Percentiles rank a stretch among this genome's conserved stretches.
phyloP scores from a whole-genome alignment of 257 asterid genomes.

The Cynanchum wilfordii region DNA sequence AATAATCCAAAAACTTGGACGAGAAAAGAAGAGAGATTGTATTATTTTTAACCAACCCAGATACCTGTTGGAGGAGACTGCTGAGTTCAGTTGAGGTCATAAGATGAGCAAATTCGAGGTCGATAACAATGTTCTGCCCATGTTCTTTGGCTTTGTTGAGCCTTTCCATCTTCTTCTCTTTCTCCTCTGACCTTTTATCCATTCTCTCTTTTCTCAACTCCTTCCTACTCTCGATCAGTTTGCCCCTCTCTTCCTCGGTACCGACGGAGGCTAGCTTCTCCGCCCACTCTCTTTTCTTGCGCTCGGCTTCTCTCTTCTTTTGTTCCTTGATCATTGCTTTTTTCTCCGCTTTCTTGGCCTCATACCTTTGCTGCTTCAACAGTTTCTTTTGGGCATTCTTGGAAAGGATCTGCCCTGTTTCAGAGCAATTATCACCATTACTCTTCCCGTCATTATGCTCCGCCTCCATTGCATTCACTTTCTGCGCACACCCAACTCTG shows the following conservation, averaged over 20 bases:
- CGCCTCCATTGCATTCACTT: constrained; percentile 26
- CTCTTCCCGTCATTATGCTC: constrained; percentile 28
- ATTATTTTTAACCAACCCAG: not conserved
- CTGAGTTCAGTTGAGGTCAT: constrained; percentile 62
- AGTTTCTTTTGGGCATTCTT: constrained; percentile 76
- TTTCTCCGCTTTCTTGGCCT: constrained; percentile 80
- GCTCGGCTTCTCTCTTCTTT: constrained; percentile 67
- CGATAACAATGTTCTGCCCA: constrained; percentile 80
- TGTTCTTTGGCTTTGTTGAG: constrained; percentile 43
- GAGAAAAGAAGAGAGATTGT: not conserved
- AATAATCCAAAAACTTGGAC: not conserved
- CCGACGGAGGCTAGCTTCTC: constrained; percentile 46
- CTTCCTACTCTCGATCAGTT: constrained; percentile 49
- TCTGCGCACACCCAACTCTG: not conserved
- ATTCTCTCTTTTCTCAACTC: constrained; percentile 58
- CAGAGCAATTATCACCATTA: constrained; percentile 6
- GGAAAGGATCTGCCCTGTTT: constrained; percentile 33
- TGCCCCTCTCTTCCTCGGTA: constrained; percentile 59
- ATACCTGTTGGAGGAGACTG: constrained; percentile 97
- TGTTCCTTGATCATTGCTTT: constrained; percentile 64
- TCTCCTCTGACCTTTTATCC: constrained; percentile 58
- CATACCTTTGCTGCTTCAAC: constrained; percentile 68
- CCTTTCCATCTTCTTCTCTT: constrained; percentile 57
- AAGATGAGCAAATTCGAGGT: constrained; percentile 75
- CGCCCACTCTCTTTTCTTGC: constrained; percentile 78